These are phyloP conservation scores for Fusarium sp. DNA, from an alignment of 2,329 filamentous ascomycete genomes.

Conservation along the genomic window DNA sequence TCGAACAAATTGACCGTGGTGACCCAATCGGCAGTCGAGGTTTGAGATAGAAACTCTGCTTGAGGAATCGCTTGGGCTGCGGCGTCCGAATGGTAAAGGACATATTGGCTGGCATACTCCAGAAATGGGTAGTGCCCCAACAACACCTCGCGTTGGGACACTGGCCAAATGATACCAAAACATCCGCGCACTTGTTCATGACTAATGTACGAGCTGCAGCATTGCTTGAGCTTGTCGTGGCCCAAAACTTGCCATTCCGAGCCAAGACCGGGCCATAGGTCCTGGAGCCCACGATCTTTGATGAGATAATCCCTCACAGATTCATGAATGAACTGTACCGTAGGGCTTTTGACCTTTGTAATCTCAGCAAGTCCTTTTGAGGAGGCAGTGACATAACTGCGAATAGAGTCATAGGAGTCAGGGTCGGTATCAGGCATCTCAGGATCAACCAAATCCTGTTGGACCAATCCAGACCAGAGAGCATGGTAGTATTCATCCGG, in stretches of 20 bases:
- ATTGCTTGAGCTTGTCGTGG: constrained; percentile 11
- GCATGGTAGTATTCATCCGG: constrained; percentile 58
- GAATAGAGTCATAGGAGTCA: too few species aligned
- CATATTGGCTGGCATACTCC: constrained; percentile 14
- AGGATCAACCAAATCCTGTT: background rate
- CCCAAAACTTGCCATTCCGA: background rate
- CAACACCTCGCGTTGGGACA: too few species aligned
- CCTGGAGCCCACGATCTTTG: constrained; percentile 46
- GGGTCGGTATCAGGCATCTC: background rate
- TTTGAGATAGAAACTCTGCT: fast-evolving
- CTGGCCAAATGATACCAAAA: too few species aligned
- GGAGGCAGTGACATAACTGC: constrained; percentile 51
- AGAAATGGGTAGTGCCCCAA: constrained; percentile 25
- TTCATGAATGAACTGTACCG: constrained; percentile 66
- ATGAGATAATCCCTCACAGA: constrained; percentile 62
- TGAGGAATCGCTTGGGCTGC: background rate
- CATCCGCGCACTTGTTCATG: background rate
- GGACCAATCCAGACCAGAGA: background rate
- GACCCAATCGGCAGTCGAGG: background rate
- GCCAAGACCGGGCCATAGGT: constrained; percentile 29
- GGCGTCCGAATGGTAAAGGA: constrained; percentile 22
- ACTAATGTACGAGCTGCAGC: constrained; percentile 20
- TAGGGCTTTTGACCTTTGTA: constrained; percentile 45
- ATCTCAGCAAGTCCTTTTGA: constrained; percentile 65
- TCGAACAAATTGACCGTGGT: background rate